Base-by-base conservation (phyloP, 345 rosid species). In the Syzygium grande region DNA sequence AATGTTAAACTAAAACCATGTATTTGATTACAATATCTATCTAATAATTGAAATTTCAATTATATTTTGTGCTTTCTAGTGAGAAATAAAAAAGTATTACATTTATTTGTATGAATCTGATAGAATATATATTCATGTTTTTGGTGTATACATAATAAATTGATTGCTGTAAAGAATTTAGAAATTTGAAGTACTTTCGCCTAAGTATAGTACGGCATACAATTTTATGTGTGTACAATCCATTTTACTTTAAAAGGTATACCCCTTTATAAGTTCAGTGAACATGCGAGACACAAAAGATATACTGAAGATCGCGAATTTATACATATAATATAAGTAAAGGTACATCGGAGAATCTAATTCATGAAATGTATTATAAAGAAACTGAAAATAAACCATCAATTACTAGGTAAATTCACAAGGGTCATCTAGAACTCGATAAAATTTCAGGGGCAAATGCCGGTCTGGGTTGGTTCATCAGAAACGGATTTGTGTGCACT, bases 141-240 rank as follows among this genome's bases (percentile, higher is more conserved):
- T 63, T 63, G 77, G 77, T 63, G 29, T 27, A 9, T 63, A 6
- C 15, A 14, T 63, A 17, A 29, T 17, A n/a, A 63, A 63, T 29
- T 14, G 2, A 63, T 14, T n/a, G 21, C 17, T 14, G 38, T 0
- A 29, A 63, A 63, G 19, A 63, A 29, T 29, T 9, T 63, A 63
- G 77, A 63, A 63, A 63, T 63, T 13, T 29, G 77, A 63, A 19
- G 21, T 7, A 29, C 14, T 6, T 61, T 59, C 29, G n/a, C 65
- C 65, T 59, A 11, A 41, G 43, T 41, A 41, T 4, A 41, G 43
- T 41, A 59, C 2, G 7, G 14, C 65, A 59, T 59, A 11, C 29
- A 59, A 11, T 34, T 59, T 59, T 25, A 11, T 59, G 11, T 0
- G 15, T 11, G 30, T 0, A 11, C 15, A 59, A 4, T 59, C 65